Percentiles rank a stretch among this genome's conserved stretches.
Conservation (phyloP, 208 protist genomes). For the Novymonas esmeraldas region DNA sequence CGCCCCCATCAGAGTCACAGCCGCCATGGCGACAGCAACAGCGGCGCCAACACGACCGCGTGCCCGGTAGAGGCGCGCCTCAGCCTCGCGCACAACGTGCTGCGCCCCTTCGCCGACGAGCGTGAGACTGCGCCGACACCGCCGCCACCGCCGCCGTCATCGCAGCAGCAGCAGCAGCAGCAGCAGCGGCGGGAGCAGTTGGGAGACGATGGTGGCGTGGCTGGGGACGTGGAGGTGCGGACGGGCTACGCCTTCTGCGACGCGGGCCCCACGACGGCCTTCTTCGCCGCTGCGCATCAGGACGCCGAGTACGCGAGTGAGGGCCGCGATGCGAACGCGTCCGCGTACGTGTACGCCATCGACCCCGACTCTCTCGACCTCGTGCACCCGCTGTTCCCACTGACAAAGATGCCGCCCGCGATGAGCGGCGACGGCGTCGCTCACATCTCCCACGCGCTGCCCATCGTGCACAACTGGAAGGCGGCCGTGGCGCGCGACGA, state of each 20-base stretch:
- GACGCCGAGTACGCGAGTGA: conserved; percentile 4
- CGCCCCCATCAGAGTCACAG: background rate
- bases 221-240: conserved; percentile 1
- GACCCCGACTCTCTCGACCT: conserved; percentile 9
- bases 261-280: background rate
- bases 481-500: conserved; percentile 11
- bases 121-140: too few relatives aligned
- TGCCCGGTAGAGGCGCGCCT: too few relatives aligned
- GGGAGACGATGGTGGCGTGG: background rate
- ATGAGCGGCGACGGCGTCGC: conserved; percentile 12
- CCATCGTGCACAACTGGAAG: conserved; percentile 16
- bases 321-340: background rate
- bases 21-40: too few relatives aligned
- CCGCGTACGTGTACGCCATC: conserved; percentile 8
- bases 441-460: conserved; percentile 5
- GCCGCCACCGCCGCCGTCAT: too few relatives aligned
- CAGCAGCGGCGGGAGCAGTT: too few relatives aligned
- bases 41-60: too few relatives aligned
- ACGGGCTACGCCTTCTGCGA: conserved; percentile 18
- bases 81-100: too few relatives aligned
- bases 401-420: background rate
- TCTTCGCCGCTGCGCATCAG: background rate
- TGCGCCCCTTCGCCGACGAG: too few relatives aligned
- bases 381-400: background rate
- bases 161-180: too few relatives aligned